Base-by-base conservation (phyloP, 768 basidiomycete genomes). In the Suillus cothurnatus region DNA sequence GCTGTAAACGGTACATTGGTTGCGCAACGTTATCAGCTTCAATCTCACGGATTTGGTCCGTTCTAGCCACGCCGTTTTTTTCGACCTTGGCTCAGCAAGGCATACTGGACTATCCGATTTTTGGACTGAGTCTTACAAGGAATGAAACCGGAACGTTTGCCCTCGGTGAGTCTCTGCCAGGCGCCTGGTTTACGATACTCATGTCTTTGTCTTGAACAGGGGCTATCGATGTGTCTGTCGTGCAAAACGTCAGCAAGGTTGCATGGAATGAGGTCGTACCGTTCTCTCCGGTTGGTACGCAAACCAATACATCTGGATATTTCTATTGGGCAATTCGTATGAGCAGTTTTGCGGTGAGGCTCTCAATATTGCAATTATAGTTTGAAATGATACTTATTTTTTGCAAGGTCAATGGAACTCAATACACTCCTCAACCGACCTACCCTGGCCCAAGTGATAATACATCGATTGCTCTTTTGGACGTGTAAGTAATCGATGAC, bases 201-300 rank as follows among this genome's bases (percentile, higher is more conserved):
- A 45, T 60, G 59, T 38, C 32, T 64, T n/a, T 65, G 26, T 32
- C 23, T n/a, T 55, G n/a, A 50, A 2, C 61, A 92, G 91, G 92
- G n/a, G 92, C 91, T 17, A 81, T 94, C 49, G 92, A 94, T 74
- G 80, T 83, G 1, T 86, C 88, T 6, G 79, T 93, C 19, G 89
- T 94, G 19, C 79, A 75, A 32, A 85, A 92, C 72, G 72, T 80
- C 3, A 87, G 81, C 63, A 70, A 81, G 21, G 88, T 94, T 34
- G 82, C 81, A 58, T 94, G 92, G 92, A 89, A 89, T 67, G 83
- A 86, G 49, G 90, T 94, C 2, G 85, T 88, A 19, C 84, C 92
- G 15, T 94, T 94, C 70, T 80, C 87, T 23, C 92, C 92, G 5
- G 78, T 90, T 64, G 82, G 80, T 7, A 73, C 79, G 6, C 84